These are phyloP conservation scores for Trichoderma gamsii DNA, from an alignment of 495 filamentous ascomycete species.

Conservation along the genomic window DNA sequence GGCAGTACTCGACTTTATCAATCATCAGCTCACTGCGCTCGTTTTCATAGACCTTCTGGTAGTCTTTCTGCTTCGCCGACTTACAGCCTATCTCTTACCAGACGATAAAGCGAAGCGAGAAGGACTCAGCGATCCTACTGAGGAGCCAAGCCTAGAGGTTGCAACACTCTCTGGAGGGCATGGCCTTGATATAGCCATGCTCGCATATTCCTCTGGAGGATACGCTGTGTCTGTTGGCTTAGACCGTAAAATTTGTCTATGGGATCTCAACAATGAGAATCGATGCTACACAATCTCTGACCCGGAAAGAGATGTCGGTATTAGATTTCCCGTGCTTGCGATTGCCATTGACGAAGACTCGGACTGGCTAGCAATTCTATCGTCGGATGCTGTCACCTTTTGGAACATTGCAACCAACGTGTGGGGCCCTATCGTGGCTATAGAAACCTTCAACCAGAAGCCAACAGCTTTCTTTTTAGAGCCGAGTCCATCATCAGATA, in stretches of 20 bases:
- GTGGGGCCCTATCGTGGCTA: constrained; percentile 41
- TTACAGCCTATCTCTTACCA: constrained; percentile 62
- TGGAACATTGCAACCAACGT: constrained; percentile 50
- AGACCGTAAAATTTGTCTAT: constrained; percentile 56
- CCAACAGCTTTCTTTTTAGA: constrained; percentile 56
- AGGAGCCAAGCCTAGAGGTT: constrained; percentile 49
- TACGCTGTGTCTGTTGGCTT: constrained; percentile 60
- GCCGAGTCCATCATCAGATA: constrained; percentile 25
- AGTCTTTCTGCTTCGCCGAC: constrained; percentile 50
- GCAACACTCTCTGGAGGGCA: constrained; percentile 55
- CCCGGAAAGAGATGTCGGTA: constrained; percentile 27
- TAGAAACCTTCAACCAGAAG: constrained; percentile 46
- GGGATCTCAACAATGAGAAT: constrained; percentile 45
- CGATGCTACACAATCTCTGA: constrained; percentile 35
- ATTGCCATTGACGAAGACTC: constrained; percentile 54
- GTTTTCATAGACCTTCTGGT: constrained; percentile 47
- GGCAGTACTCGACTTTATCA: constrained; percentile 50
- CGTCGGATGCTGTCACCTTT: constrained; percentile 46
- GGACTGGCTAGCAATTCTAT: constrained; percentile 58
- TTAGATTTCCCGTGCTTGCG: constrained; percentile 52
- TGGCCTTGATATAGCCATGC: constrained; percentile 55
- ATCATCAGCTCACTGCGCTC: constrained; percentile 52
- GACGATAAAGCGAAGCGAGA: constrained; percentile 38
- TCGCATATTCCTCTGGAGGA: constrained; percentile 51
- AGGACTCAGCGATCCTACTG: constrained; percentile 33